Conservation (phyloP, 2,329 filamentous ascomycete species). For the Monosporascus sp. region DNA sequence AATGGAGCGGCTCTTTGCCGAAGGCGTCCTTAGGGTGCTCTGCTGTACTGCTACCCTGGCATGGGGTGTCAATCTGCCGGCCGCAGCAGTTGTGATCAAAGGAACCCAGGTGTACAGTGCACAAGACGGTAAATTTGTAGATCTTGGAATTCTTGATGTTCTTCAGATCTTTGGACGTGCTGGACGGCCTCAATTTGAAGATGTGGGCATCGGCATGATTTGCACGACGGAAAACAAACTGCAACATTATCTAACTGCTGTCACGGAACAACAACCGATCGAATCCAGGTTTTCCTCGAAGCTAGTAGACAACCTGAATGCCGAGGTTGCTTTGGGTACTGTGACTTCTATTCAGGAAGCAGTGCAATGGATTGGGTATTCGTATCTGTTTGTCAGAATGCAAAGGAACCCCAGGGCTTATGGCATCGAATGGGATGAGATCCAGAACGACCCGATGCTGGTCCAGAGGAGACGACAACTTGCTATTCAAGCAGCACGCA, state of each 20-base stretch:
- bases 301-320: constrained; percentile 93
- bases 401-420: constrained; percentile 84
- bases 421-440: constrained; percentile 91
- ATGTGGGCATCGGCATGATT: constrained; percentile 96
- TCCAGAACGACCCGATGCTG: constrained; percentile 78
- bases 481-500: constrained; percentile 80
- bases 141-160: constrained; percentile 92
- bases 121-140: constrained; percentile 93
- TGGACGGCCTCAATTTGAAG: constrained; percentile 94
- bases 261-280: constrained; percentile 94
- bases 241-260: constrained; percentile 81
- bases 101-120: constrained; percentile 96
- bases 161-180: constrained; percentile 98
- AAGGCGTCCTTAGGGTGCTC: constrained; percentile 92
- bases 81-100: constrained; percentile 95
- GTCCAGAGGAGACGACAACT: constrained; percentile 81
- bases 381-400: constrained; percentile 97
- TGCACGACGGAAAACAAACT: constrained; percentile 94
- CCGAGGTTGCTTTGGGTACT: constrained; percentile 87
- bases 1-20: constrained; percentile 86
- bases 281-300: constrained; percentile 95
- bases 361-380: constrained; percentile 96
- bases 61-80: constrained; percentile 98
- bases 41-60: constrained; percentile 97
- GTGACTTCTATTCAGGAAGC: constrained; percentile 92